Percentiles rank a stretch among this genome's conserved stretches.
Evolutionary conservation across 139 green algal species (phyloP).

Genomic region (Marvania coccoides): DNA sequence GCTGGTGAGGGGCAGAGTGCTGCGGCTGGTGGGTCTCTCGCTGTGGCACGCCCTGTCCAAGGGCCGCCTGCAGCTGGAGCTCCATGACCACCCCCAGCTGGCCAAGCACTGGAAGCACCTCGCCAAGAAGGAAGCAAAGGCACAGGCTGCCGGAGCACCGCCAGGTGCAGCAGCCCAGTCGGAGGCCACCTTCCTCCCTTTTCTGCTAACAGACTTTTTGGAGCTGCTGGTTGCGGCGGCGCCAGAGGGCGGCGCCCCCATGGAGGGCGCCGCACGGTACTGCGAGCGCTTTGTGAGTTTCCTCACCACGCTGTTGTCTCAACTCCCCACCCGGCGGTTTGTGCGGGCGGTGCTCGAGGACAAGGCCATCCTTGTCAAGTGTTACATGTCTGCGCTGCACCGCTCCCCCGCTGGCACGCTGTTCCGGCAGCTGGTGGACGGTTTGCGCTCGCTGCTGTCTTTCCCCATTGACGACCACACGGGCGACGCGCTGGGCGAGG

Average conservation of each 20-base stretch:
- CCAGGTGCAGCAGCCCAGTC: constrained; percentile 10
- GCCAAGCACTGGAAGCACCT: constrained; percentile 80
- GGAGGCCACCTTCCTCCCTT: constrained; percentile 69
- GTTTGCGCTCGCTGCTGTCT: constrained; percentile 75
- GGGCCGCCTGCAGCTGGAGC: constrained; percentile 76
- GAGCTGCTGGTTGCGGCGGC: neutral
- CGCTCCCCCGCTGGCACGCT: constrained; percentile 35
- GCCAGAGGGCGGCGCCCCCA: neutral
- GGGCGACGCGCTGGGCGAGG: constrained; percentile 74
- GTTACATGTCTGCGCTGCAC: constrained; percentile 39
- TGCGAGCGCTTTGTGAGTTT: constrained; percentile 88
- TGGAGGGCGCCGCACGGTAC: constrained; percentile 19
- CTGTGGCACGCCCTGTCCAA: constrained; percentile 78
- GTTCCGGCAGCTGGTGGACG: constrained; percentile 82
- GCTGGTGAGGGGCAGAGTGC: constrained; percentile 51
- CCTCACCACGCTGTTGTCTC: constrained; percentile 82
- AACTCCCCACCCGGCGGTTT: constrained; percentile 81
- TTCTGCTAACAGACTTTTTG: constrained; percentile 68
- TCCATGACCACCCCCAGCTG: constrained; percentile 61
- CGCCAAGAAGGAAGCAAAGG: constrained; percentile 75
- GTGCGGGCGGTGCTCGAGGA: constrained; percentile 76
- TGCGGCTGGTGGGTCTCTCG: constrained; percentile 73
- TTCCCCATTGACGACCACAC: constrained; percentile 96
- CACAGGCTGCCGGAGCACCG: constrained; percentile 2
- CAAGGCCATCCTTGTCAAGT: constrained; percentile 72